Percentiles rank a stretch among this genome's conserved stretches.
Evolutionary conservation across 176 grass and related monocot species (phyloP).

Genomic region (Saccharum officinarum): DNA sequence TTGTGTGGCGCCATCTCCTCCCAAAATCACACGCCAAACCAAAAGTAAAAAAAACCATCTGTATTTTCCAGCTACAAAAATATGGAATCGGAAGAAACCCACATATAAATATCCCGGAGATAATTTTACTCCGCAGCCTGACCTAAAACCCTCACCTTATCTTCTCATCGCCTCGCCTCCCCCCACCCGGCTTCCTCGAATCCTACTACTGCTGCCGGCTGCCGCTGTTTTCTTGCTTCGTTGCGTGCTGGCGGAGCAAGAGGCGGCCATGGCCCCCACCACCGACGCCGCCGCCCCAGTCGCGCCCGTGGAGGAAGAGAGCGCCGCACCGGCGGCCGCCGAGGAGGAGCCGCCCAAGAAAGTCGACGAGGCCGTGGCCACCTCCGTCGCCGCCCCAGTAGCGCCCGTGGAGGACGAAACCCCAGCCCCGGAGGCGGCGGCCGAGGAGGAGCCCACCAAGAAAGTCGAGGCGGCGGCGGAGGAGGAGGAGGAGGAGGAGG

Average conservation of each 20-base stretch:
- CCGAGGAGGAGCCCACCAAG: not conserved
- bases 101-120: constrained; percentile 22
- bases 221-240: constrained; percentile 8
- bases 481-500: too few species aligned
- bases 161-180: constrained; percentile 27
- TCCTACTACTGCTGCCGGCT: not conserved
- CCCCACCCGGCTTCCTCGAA: not conserved
- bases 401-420: constrained; percentile 17
- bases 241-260: constrained; percentile 32
- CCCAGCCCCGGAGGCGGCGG: not conserved
- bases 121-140: not conserved
- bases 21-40: constrained; percentile 34
- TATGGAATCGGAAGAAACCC: not conserved
- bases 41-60: not conserved
- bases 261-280: constrained; percentile 43
- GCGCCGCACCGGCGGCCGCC: not conserved
- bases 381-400: not conserved
- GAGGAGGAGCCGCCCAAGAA: not conserved
- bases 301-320: not conserved
- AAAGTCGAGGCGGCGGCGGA: not conserved
- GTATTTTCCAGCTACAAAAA: not conserved
- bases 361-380: not conserved
- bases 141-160: constrained; percentile 57
- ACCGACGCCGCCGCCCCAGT: not conserved
- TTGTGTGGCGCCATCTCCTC: not conserved